Base-by-base conservation (phyloP, 2,329 filamentous ascomycete genomes). In the Arthrocladium fulminans region DNA sequence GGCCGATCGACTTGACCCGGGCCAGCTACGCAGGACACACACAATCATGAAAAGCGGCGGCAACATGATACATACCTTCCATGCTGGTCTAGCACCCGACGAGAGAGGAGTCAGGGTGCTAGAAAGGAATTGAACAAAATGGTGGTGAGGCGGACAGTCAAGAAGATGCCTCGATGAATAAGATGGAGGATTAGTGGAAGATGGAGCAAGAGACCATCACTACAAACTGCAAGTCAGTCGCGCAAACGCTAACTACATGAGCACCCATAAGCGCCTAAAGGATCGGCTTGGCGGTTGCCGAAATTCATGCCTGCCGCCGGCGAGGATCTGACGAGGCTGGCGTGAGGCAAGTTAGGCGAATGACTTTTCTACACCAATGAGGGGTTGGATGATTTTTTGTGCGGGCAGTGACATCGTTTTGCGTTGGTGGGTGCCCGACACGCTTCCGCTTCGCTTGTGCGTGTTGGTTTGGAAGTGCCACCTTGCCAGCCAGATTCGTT, bases 141-240 rank as follows among this genome's bases (percentile, higher is more conserved):
- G 39, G 25, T 23, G 39, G 27, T 15, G 25, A 24, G 29, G 23
- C 30, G 37, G 30, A n/a, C 15, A 27, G 34, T 25, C 20, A 22
- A 37, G 19, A 47, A 15, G 44, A 45, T 13, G 42, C 27, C 5
- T 40, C 37, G 45, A 47, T 30, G 45, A 48, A 47, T 30, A 13
- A 30, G 27, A 15, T 24, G 34, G 30, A 29, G 42, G 35, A 41
- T 30, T 30, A 29, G 27, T 53, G 53, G 59, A 60, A 55, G 57
- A 59, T 61, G 60, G 62, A 64, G 61, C 58, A 60, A 43, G 60
- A 52, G 51, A 44, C 58, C 63, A 63, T 61, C 62, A 59, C 58
- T 59, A 56, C 59, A 60, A 62, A 55, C 59, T 59, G 60, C 55
- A 59, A 54, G 57, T 55, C 53, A 38, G 48, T 46, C 46, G 48